Conservation (phyloP, 352 stramenopile genomes). For the Peronospora destructor region DNA sequence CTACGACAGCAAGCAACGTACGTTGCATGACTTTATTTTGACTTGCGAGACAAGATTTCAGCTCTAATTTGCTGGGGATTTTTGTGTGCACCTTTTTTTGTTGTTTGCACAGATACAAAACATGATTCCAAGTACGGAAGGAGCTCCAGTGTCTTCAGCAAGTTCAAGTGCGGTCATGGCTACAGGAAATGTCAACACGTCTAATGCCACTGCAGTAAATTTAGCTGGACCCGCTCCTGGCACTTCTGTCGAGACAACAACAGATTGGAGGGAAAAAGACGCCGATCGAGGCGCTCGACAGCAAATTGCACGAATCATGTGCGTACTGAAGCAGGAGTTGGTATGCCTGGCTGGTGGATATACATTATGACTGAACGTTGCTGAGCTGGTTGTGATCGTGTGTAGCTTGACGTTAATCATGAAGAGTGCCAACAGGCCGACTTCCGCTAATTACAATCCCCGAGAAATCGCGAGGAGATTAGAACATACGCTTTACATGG, state of each 20-base stretch:
- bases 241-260: slow-evolving; percentile 16
- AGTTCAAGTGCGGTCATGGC: slow-evolving; percentile 15
- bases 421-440: slow-evolving; percentile 84
- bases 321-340: slow-evolving; percentile 19
- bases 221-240: slow-evolving; percentile 1
- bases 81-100: background rate
- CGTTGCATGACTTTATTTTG: slow-evolving; percentile 9
- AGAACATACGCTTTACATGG: slow-evolving; percentile 86
- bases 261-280: slow-evolving; percentile 84
- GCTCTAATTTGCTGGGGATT: no score
- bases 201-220: background rate
- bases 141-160: slow-evolving; percentile 13
- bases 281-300: slow-evolving; percentile 68
- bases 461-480: slow-evolving; percentile 77
- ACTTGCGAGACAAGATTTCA: background rate
- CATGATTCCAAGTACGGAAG: slow-evolving; percentile 25
- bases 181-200: slow-evolving; percentile 13
- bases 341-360: slow-evolving; percentile 1
- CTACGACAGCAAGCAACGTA: slow-evolving; percentile 25
- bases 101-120: slow-evolving; percentile 10
- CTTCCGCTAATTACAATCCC: slow-evolving; percentile 84
- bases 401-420: slow-evolving; percentile 83
- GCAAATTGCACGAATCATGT: slow-evolving; percentile 87
- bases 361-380: slow-evolving; percentile 14
- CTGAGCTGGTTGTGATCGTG: slow-evolving; percentile 8